Evolutionary conservation across 805 yeast species (phyloP).

Genomic region (Ogataea glucozyma): DNA sequence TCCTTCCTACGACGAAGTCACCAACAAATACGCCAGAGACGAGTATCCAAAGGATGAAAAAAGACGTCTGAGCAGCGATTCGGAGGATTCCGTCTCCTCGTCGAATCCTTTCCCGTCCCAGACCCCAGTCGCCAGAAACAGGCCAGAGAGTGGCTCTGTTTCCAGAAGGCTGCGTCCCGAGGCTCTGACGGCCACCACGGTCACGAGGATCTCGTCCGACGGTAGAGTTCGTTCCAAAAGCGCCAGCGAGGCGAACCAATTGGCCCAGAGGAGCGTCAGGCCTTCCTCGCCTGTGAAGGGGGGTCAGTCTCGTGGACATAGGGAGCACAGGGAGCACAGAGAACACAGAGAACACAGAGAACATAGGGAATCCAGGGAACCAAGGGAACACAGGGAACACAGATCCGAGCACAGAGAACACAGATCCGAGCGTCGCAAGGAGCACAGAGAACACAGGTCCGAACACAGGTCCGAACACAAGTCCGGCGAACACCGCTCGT

Average conservation of each 20-base stretch:
- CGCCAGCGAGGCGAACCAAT: constrained; percentile 28
- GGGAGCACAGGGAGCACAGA: constrained; percentile 19
- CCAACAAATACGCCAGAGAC: constrained; percentile 41
- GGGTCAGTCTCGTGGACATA: constrained; percentile 18
- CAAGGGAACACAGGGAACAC: constrained; percentile 23
- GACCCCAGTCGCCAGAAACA: constrained; percentile 9
- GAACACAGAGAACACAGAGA: constrained; percentile 8
- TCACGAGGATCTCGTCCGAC: constrained; percentile 31
- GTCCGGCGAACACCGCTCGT: too few species aligned
- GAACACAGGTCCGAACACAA: constrained; percentile 35
- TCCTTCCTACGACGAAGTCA: constrained; percentile 71
- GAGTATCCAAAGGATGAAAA: constrained; percentile 60
- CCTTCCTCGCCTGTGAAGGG: constrained; percentile 18
- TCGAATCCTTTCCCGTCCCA: constrained; percentile 31
- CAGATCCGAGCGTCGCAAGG: constrained; percentile 36
- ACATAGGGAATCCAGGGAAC: constrained; percentile 12
- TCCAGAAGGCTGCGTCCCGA: constrained; percentile 26
- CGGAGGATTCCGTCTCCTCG: constrained; percentile 17
- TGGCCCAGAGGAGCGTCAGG: constrained; percentile 8
- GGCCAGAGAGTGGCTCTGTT: constrained; percentile 27
- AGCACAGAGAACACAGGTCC: constrained; percentile 28
- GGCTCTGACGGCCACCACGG: constrained; percentile 26
- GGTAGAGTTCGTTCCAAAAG: constrained; percentile 36
- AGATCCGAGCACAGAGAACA: constrained; percentile 29
- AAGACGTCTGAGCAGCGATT: constrained; percentile 22